These are phyloP conservation scores for Claviceps africana DNA, from an alignment of 2,329 filamentous ascomycete species.

Conservation along the genomic window DNA sequence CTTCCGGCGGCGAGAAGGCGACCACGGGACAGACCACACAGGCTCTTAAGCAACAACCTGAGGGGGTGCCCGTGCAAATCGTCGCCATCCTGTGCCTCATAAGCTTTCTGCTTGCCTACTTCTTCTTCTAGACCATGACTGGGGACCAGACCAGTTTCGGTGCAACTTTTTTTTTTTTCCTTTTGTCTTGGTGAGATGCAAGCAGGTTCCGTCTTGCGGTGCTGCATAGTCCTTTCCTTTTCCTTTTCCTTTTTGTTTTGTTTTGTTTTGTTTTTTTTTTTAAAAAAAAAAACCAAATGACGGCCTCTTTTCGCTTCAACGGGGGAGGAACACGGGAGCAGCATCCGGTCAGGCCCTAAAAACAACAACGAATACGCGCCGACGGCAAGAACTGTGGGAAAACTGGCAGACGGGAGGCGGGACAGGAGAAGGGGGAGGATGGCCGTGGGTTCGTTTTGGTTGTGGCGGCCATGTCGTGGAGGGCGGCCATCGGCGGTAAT, in stretches of 20 bases:
- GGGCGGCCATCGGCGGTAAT: not conserved
- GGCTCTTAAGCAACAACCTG: constrained; percentile 39
- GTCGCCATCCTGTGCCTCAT: constrained; percentile 73
- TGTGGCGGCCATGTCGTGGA: not conserved
- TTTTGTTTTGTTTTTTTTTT: not conserved
- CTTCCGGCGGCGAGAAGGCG: constrained; percentile 36
- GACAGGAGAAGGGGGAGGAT: no score
- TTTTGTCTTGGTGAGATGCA: not conserved
- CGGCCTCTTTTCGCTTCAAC: not conserved
- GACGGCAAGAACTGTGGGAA: not conserved
- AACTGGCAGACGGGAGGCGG: not conserved
- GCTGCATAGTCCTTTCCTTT: no score
- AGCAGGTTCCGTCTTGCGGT: no score
- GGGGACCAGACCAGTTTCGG: not conserved
- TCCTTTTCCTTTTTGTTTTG: no score
- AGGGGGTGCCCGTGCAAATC: constrained; percentile 78
- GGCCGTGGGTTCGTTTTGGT: no score
- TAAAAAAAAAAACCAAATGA: no score
- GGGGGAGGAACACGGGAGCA: not conserved
- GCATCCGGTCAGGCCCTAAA: not conserved
- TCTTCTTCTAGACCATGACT: constrained; percentile 61
- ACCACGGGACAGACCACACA: constrained; percentile 35
- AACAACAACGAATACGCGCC: no score
- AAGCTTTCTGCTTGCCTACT: constrained; percentile 86
- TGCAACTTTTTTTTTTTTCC: no score